Evolutionary conservation across 176 grass and related monocot species (phyloP), one percentile per base, ranked within the genome.

Genomic region (Oryza coarctata): DNA sequence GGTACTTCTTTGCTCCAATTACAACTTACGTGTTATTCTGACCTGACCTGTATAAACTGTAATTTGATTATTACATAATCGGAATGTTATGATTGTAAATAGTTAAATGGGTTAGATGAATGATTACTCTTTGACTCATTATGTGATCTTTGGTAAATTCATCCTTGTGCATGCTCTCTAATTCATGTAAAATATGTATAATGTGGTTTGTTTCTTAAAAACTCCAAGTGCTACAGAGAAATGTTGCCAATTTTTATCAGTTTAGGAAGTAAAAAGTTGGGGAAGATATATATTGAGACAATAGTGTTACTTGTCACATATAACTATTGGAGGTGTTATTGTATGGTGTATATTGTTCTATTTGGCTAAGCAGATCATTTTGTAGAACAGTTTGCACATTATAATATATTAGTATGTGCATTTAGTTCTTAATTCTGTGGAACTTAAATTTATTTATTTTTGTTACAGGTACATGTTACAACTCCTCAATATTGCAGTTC

Each of bases 391-490:
- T 71, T 40, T 82, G 60, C 65, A 43, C 39, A 28, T 73, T 60
- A 20, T 77, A 58, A 38, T 43, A 29, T 77, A 32, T 65, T 74
- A 65, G 26, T 35, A 29, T 77, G 61, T 75, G 52, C 29, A 55
- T 64, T 73, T 83, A 28, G 17, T 45, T 85, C 20, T 80, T 5
- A 57, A 63, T 72, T 72, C 11, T 22, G 9, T 44, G 32, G 7
- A 78, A 73, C 64, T 69, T 82, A 34, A 64, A 23, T 82, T 73
- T 74, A 6, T 49, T 49, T 55, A 6, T 41, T 78, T 76, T 78
- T 88, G 14, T 84, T 64, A 55, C 82, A 99, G 96, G 82, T 94
- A 95, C 74, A 86, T 99, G 72, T 34, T 99, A 23, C 96, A 94
- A 77, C 73, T 95, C 26, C 68, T 99, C 79, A 99, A 91, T 81